Evolutionary conservation across 2,329 filamentous ascomycete species (phyloP).

Genomic region (Pseudopithomyces chartarum): DNA sequence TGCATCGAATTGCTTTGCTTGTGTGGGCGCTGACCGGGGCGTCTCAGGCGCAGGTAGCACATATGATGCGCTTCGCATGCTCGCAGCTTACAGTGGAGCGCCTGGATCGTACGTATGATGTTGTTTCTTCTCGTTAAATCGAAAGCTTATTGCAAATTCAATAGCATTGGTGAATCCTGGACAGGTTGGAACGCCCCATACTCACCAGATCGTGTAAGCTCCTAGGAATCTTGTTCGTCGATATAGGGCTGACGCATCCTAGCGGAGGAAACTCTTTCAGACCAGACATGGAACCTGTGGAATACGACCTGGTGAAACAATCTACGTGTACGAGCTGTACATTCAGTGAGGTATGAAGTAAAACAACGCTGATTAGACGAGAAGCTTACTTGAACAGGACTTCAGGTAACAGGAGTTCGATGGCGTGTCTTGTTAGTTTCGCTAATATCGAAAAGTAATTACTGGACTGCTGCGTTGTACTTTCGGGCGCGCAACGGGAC

Average conservation of each 20-base stretch:
- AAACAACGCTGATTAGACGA: background rate
- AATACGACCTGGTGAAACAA: constrained; percentile 26
- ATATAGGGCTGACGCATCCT: background rate
- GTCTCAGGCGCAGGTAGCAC: constrained; percentile 14
- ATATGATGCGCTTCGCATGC: constrained; percentile 34
- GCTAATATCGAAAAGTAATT: constrained; percentile 20
- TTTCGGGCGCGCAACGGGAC: constrained; percentile 36
- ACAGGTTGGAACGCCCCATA: constrained; percentile 31
- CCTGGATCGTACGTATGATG: constrained; percentile 19
- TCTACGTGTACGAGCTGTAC: constrained; percentile 38
- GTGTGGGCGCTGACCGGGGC: constrained; percentile 10
- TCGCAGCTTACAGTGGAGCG: constrained; percentile 37
- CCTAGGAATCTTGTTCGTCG: background rate
- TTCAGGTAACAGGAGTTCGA: background rate
- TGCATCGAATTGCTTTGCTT: constrained; percentile 8
- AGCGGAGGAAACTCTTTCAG: constrained; percentile 31
- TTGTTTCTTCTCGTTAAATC: too few relatives aligned
- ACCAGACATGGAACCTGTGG: constrained; percentile 29
- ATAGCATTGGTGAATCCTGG: constrained; percentile 31
- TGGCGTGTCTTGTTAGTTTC: background rate
- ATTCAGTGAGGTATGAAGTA: constrained; percentile 23
- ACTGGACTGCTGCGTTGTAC: constrained; percentile 40
- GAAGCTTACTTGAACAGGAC: background rate
- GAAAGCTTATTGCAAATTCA: too few relatives aligned
- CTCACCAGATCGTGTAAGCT: constrained; percentile 31